Evolutionary conservation across 208 protist species (phyloP).

Genomic region (Strigomonas galati): DNA sequence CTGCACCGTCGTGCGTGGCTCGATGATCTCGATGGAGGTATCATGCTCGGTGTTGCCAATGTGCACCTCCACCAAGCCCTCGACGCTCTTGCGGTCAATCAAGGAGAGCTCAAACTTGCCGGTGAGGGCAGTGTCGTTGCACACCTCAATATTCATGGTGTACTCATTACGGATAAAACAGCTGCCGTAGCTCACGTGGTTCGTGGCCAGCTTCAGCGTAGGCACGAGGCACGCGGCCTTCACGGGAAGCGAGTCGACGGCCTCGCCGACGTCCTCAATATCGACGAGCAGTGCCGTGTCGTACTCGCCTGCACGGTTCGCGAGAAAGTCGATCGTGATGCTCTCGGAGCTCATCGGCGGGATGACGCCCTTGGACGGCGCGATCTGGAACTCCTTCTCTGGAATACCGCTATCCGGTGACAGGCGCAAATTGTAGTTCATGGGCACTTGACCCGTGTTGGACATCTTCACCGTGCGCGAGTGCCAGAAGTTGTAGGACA

Average conservation of each 20-base stretch:
- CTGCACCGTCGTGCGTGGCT: conserved; percentile 40
- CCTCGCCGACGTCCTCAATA: conserved; percentile 90
- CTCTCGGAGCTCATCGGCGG: conserved; percentile 45
- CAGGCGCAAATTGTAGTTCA: conserved; percentile 85
- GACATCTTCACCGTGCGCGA: conserved; percentile 58
- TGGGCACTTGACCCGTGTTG: conserved; percentile 95
- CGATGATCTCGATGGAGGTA: conserved; percentile 26
- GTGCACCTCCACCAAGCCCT: conserved; percentile 22
- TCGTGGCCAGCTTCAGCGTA: conserved; percentile 52
- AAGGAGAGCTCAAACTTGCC: conserved; percentile 91
- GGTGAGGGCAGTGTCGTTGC: conserved; percentile 89
- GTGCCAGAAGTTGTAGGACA: conserved; percentile 92
- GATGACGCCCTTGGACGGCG: conserved; percentile 68
- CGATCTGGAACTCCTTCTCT: conserved; percentile 68
- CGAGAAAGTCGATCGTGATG: conserved; percentile 79
- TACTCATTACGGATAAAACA: conserved; percentile 92
- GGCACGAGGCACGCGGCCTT: conserved; percentile 85
- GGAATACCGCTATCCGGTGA: conserved; percentile 42
- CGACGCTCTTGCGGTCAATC: conserved; percentile 43
- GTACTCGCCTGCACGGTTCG: conserved; percentile 76
- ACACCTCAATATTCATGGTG: conserved; percentile 78
- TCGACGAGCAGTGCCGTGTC: conserved; percentile 88
- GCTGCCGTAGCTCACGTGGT: conserved; percentile 80
- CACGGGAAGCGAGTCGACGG: conserved; percentile 84
- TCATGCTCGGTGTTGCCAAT: conserved; percentile 25